phyloP scores from a whole-genome alignment of 805 yeast species.

The Wickerhamiella vanderwaltii region DNA sequence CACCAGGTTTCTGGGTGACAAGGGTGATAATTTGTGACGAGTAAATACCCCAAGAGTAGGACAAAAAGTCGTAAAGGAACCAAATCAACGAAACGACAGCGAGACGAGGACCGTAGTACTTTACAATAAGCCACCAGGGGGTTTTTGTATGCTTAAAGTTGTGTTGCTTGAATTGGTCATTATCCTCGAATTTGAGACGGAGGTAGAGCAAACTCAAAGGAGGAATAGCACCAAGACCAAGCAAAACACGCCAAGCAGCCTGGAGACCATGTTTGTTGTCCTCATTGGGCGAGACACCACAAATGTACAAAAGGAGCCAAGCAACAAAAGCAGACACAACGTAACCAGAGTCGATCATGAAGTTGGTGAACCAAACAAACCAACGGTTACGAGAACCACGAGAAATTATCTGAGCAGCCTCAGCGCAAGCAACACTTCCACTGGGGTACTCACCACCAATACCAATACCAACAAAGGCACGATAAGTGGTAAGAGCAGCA shows the following conservation, averaged over 20 bases:
- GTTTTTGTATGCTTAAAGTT: slow-evolving; percentile 47
- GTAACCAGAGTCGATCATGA: slow-evolving; percentile 78
- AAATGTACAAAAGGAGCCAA: slow-evolving; percentile 74
- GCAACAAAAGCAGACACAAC: slow-evolving; percentile 79
- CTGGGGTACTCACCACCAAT: slow-evolving; percentile 95
- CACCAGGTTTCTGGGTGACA: slow-evolving; percentile 28
- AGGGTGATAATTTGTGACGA: slow-evolving; percentile 58
- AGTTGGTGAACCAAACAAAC: slow-evolving; percentile 79
- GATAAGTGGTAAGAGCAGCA: slow-evolving; percentile 68
- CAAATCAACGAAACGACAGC: slow-evolving; percentile 61
- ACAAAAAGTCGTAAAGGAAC: slow-evolving; percentile 84
- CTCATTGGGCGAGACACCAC: slow-evolving; percentile 31
- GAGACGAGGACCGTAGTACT: slow-evolving; percentile 77
- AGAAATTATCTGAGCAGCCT: slow-evolving; percentile 67
- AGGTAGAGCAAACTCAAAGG: slow-evolving; percentile 67
- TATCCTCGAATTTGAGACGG: slow-evolving; percentile 65
- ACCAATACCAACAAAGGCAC: slow-evolving; percentile 82
- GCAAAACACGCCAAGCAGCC: slow-evolving; percentile 82
- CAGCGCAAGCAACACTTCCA: slow-evolving; percentile 87
- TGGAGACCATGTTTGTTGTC: slow-evolving; percentile 43
- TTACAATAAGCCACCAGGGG: slow-evolving; percentile 59
- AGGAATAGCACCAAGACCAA: slow-evolving; percentile 83
- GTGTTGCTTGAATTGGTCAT: slow-evolving; percentile 55
- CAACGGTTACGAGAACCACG: slow-evolving; percentile 80
- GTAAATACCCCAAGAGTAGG: slow-evolving; percentile 78